Conservation (phyloP, 2,329 filamentous ascomycete species). For the Salinomyces thailandicus region DNA sequence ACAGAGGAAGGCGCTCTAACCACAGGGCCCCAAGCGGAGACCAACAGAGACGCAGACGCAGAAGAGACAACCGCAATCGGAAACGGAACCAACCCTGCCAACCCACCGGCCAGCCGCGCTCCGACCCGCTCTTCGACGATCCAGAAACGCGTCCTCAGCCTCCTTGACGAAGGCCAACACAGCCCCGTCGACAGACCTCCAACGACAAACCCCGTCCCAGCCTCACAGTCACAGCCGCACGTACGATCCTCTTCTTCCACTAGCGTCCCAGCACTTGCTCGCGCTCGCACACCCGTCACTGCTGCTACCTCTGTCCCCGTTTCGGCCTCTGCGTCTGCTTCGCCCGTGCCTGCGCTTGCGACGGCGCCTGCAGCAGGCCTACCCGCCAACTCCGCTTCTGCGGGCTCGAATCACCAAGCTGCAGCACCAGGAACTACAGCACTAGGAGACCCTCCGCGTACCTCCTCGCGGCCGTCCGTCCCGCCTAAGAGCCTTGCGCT, state of each 20-base stretch:
- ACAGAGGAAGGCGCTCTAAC: slow-evolving; percentile 1
- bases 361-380: too few species aligned
- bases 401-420: too few species aligned
- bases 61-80: slow-evolving; percentile 43
- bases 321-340: too few species aligned
- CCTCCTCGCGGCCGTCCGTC: slow-evolving; percentile 38
- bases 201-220: too few species aligned
- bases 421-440: too few species aligned
- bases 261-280: slow-evolving; percentile 14
- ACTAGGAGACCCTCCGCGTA: background rate
- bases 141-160: slow-evolving; percentile 77
- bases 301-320: too few species aligned
- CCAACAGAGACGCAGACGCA: slow-evolving; percentile 77
- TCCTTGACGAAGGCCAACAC: slow-evolving; percentile 76
- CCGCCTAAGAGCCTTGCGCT: slow-evolving; percentile 53
- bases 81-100: slow-evolving; percentile 41
- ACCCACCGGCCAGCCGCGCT: slow-evolving; percentile 27
- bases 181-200: too few species aligned
- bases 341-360: too few species aligned
- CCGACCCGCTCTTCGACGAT: slow-evolving; percentile 67
- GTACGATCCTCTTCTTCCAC: too few species aligned
- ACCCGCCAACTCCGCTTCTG: too few species aligned
- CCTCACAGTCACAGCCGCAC: too few species aligned
- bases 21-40: slow-evolving; percentile 50
- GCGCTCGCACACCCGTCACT: slow-evolving; percentile 12